These are phyloP conservation scores for Lipomyces mesembrius DNA, from an alignment of 805 yeast species.

Conservation along the genomic window DNA sequence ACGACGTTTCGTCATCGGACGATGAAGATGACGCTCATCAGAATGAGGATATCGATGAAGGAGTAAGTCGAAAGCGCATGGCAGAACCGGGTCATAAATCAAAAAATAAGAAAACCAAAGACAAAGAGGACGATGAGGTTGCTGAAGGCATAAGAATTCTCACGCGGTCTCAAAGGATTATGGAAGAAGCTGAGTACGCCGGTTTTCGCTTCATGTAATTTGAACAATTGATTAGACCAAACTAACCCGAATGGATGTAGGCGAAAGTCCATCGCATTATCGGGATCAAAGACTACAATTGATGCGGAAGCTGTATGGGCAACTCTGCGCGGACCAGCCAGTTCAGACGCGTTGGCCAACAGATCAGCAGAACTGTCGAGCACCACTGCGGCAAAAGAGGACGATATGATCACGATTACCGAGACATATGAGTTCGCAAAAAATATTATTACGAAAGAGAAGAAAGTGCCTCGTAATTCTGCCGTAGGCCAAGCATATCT, in stretches of 20 bases:
- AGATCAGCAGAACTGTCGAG: neutral
- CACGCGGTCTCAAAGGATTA: conserved; percentile 30
- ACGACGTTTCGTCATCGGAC: conserved; percentile 14
- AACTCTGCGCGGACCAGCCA: conserved; percentile 20
- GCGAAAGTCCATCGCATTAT: conserved; percentile 2
- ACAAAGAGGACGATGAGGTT: conserved; percentile 15
- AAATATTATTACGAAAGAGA: conserved; percentile 73
- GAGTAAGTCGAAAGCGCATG: neutral
- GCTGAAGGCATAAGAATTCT: conserved; percentile 26
- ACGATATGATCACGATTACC: conserved; percentile 68
- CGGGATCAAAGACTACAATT: conserved; percentile 27
- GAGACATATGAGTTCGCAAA: conserved; percentile 91
- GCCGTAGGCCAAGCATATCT: conserved; percentile 88
- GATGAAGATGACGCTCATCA: conserved; percentile 22
- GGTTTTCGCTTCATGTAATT: neutral
- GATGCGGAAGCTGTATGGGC: conserved; percentile 39
- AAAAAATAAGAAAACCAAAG: conserved; percentile 1
- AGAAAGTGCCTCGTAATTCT: conserved; percentile 72
- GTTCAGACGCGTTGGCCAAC: neutral
- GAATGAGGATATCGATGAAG: conserved; percentile 24
- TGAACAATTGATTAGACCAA: neutral
- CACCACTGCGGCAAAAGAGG: conserved; percentile 35
- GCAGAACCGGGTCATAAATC: neutral
- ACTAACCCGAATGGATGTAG: neutral
- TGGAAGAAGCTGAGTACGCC: conserved; percentile 26